A percentile compares a stretch with the other conserved stretches of the same genome.
These are phyloP conservation scores for Umbelopsis sp. DNA, from an alignment of 192 early-diverging fungal genomes.

Conservation along the genomic window DNA sequence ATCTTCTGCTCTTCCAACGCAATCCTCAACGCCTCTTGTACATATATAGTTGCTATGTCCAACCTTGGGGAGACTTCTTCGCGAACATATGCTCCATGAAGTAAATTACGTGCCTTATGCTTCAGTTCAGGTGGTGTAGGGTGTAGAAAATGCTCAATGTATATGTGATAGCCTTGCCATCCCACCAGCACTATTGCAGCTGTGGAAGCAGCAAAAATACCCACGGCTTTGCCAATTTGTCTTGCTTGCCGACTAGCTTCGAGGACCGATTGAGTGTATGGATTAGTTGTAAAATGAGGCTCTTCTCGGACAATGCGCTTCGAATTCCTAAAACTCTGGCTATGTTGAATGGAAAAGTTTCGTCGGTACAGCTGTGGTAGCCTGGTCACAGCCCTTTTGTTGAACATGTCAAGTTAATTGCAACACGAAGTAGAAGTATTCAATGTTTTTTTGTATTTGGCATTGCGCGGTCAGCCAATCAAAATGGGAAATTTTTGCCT, in stretches of 20 bases:
- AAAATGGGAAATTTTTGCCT: not conserved
- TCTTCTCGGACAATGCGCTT: not conserved
- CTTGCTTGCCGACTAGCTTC: conserved; percentile 28
- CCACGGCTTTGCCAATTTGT: conserved; percentile 29
- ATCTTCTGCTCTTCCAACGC: conserved; percentile 32
- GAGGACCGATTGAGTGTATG: conserved; percentile 26
- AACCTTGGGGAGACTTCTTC: conserved; percentile 50
- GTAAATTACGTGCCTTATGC: conserved; percentile 40
- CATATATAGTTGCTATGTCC: conserved; percentile 46
- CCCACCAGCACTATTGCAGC: conserved; percentile 34
- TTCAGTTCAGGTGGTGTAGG: conserved; percentile 47
- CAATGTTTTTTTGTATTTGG: no score
- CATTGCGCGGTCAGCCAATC: not conserved
- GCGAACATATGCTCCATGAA: conserved; percentile 60
- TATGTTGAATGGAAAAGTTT: not conserved
- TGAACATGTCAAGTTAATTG: not conserved
- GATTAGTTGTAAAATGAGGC: conserved; percentile 27
- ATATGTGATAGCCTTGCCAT: conserved; percentile 52
- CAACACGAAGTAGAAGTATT: no score
- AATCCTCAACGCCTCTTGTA: conserved; percentile 38
- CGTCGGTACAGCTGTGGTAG: not conserved
- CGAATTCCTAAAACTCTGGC: not conserved
- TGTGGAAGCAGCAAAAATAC: conserved; percentile 37
- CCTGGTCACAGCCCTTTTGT: not conserved
- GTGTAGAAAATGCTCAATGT: conserved; percentile 54